A percentile compares a stretch with the other conserved stretches of the same genome.
These are phyloP conservation scores for Ilex paraguariensis DNA, from an alignment of 305 asterid genomes.

Conservation along the genomic window DNA sequence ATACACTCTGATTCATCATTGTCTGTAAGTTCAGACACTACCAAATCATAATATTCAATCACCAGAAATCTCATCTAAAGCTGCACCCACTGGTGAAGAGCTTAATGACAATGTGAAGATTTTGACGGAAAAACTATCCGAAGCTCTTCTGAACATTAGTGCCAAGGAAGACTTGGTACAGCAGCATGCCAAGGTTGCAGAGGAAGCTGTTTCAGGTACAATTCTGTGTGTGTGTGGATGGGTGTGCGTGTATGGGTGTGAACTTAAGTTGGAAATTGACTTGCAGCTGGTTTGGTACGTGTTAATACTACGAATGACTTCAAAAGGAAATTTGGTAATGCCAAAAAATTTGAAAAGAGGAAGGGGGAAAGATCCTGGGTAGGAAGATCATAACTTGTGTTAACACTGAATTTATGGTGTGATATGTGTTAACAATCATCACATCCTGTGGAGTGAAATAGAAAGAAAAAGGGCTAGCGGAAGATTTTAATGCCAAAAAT, in stretches of 20 bases:
- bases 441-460: too few species aligned
- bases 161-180: slow-evolving; percentile 82
- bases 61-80: slow-evolving; percentile 39
- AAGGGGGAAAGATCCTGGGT: too few species aligned
- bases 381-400: too few species aligned
- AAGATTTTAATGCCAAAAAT: too few species aligned
- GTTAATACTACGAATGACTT: too few species aligned
- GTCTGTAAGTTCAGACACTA: slow-evolving; percentile 34
- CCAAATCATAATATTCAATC: slow-evolving; percentile 37
- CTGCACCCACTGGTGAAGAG: slow-evolving; percentile 29
- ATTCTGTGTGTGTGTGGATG: neutral
- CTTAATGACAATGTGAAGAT: slow-evolving; percentile 37
- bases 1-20: slow-evolving; percentile 12
- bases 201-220: slow-evolving; percentile 95
- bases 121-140: slow-evolving; percentile 57
- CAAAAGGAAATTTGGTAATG: too few species aligned
- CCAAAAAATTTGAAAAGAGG: too few species aligned
- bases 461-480: too few species aligned
- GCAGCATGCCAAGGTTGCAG: slow-evolving; percentile 90
- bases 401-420: too few species aligned
- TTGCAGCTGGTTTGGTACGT: too few species aligned
- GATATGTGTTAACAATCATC: too few species aligned
- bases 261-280: neutral
- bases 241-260: neutral
- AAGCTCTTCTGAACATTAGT: slow-evolving; percentile 59